Percentiles rank a stretch among this genome's conserved stretches.
phyloP scores from a whole-genome alignment of 768 basidiomycete species.

The Russula foetens region DNA sequence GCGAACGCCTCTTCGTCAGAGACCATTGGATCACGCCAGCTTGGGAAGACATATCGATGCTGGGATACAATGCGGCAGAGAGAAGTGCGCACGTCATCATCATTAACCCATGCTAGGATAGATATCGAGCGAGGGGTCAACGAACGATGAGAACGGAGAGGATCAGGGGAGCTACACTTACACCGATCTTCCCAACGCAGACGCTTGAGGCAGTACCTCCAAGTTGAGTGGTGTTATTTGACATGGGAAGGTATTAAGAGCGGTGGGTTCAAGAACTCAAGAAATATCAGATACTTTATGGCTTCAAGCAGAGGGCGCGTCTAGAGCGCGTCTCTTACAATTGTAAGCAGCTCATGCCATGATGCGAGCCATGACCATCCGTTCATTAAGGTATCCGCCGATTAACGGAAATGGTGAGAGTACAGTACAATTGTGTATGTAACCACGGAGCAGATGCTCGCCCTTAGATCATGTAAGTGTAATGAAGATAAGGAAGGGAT shows the following conservation, averaged over 20 bases:
- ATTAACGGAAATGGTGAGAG: not conserved
- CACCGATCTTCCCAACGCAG: conserved; percentile 34
- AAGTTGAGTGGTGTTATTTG: conserved; percentile 26
- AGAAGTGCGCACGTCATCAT: conserved; percentile 40
- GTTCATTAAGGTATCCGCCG: not conserved
- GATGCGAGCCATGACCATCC: not conserved
- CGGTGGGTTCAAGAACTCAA: too few relatives aligned
- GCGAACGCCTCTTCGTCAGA: conserved; percentile 56
- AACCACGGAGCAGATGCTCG: not conserved
- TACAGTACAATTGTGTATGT: not conserved
- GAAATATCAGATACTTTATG: not conserved
- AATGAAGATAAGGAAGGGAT: not conserved
- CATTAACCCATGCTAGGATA: conserved; percentile 39
- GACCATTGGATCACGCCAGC: conserved; percentile 25
- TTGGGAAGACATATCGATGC: not conserved
- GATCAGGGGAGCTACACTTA: conserved; percentile 22
- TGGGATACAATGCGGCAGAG: not conserved
- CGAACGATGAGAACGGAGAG: not conserved
- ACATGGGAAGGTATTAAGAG: not conserved
- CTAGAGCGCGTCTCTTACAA: too few relatives aligned
- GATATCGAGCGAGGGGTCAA: not conserved
- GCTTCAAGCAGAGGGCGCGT: not conserved
- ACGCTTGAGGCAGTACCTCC: conserved; percentile 34
- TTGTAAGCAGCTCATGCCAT: conserved; percentile 1
- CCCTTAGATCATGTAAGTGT: not conserved